Conservation (phyloP, 306 rosid species). For the Cercis canadensis region DNA sequence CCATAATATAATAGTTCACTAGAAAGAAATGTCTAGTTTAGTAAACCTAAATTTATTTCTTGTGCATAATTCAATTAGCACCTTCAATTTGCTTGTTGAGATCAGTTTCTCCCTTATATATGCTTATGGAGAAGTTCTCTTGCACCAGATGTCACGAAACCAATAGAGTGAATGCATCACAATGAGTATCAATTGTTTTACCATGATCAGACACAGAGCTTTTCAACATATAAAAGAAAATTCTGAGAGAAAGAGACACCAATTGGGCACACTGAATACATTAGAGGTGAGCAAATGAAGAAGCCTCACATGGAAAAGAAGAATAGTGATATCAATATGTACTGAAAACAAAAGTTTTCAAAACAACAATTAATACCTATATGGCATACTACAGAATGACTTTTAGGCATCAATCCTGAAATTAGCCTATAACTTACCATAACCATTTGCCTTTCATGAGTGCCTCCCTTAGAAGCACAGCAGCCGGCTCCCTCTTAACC, state of each 20-base stretch:
- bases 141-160: not conserved
- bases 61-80: no score
- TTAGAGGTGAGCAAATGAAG: slow-evolving; percentile 27
- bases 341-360: not conserved
- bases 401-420: slow-evolving; percentile 5
- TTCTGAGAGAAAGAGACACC: slow-evolving; percentile 25
- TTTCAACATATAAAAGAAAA: slow-evolving; percentile 4
- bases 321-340: not conserved
- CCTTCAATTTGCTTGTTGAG: no score
- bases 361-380: slow-evolving; percentile 7
- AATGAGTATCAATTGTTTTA: slow-evolving; percentile 16
- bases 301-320: not conserved
- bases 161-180: slow-evolving; percentile 8
- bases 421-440: slow-evolving; percentile 66
- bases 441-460: slow-evolving; percentile 91
- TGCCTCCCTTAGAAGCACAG: slow-evolving; percentile 73
- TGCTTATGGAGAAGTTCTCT: not conserved
- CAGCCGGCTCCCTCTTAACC: slow-evolving; percentile 77
- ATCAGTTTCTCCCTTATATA: no score
- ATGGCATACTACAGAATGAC: slow-evolving; percentile 31
- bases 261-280: slow-evolving; percentile 19
- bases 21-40: not conserved
- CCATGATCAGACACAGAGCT: slow-evolving; percentile 10
- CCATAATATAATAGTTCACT: slow-evolving; percentile 1
- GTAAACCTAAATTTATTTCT: no score